Percentiles rank a stretch among this genome's conserved stretches.
phyloP scores from a whole-genome alignment of 306 rosid genomes.

The Cucurbita maxima region DNA sequence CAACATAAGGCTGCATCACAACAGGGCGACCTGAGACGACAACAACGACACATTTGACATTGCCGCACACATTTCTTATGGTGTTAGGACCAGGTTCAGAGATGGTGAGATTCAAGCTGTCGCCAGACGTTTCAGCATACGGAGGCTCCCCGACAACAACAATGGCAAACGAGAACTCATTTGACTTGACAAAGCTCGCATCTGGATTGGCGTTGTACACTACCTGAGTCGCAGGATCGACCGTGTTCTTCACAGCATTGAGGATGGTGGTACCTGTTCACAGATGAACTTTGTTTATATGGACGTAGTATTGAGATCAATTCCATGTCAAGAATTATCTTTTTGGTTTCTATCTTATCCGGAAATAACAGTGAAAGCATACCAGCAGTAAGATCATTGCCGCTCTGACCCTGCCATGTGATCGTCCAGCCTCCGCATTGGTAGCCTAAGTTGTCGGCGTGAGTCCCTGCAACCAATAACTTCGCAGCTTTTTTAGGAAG shows the following conservation, averaged over 20 bases:
- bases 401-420: constrained; percentile 78
- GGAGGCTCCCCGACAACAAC: constrained; percentile 84
- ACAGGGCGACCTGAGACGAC: constrained; percentile 81
- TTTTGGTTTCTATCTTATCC: not conserved
- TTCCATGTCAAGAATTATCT: not conserved
- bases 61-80: constrained; percentile 51
- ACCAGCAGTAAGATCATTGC: constrained; percentile 62
- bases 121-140: constrained; percentile 72
- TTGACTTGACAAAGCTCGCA: constrained; percentile 40
- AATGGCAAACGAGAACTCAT: constrained; percentile 46
- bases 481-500: constrained; percentile 71
- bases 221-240: constrained; percentile 48
- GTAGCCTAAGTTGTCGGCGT: constrained; percentile 75
- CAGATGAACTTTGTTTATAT: not conserved
- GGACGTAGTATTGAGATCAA: not conserved
- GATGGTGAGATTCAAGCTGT: constrained; percentile 56
- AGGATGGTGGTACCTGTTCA: constrained; percentile 74
- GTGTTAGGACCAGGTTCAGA: constrained; percentile 63
- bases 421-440: constrained; percentile 99
- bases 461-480: constrained; percentile 73
- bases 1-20: constrained; percentile 55
- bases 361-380: constrained; percentile 6
- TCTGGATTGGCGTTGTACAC: constrained; percentile 68
- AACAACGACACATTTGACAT: constrained; percentile 49
- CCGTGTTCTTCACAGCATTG: constrained; percentile 50